Evolutionary conservation across 371 early-diverging fungal genomes (phyloP), one percentile per base, ranked within the genome.

Genomic region (Umbelopsis sp.): DNA sequence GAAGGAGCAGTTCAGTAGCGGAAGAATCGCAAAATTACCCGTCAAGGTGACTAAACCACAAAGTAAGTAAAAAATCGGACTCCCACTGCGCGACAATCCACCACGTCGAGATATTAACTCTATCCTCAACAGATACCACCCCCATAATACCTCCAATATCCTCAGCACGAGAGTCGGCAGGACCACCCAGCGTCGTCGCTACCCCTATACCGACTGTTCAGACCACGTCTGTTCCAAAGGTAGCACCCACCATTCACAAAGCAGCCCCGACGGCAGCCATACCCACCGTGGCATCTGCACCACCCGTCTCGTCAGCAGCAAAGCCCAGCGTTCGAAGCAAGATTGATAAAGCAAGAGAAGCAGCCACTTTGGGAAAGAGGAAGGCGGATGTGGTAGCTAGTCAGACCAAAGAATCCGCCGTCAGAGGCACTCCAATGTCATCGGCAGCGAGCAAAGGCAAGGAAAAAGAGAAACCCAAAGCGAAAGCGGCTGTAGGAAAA

Each of bases 311-410:
- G 48, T 48, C 48, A 48, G 18, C 20, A 48, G 5, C 48, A 6
- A 48, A 48, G 48, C 48, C 48, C 20, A 48, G 48, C 18, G 48
- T 48, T 20, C 48, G 48, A 48, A 48, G 48, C 48, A 48, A 48
- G 20, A 48, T 48, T 20, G 48, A 48, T 48, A 48, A 48, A 48
- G 48, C 48, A 48, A 48, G 48, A 48, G 48, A 5, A n/a, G 48
- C 48, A 6, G 48, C 48, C 7, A 48, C 14, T 48, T 48, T 48
- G 7, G 48, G 48, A 7, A 48, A 48, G 48, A 5, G 18, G 20
- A 48, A 48, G 48, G 18, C 48, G 20, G 48, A 12, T 5, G 20
- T 12, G 2, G 48, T 12, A 48, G 18, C 6, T 18, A 16, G 7
- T 48, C 48, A 48, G 20, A 48, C 48, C 8, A 20, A 48, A 48